Evolutionary conservation across 208 protist species (phyloP).

Genomic region (Crithidia expoeki): DNA sequence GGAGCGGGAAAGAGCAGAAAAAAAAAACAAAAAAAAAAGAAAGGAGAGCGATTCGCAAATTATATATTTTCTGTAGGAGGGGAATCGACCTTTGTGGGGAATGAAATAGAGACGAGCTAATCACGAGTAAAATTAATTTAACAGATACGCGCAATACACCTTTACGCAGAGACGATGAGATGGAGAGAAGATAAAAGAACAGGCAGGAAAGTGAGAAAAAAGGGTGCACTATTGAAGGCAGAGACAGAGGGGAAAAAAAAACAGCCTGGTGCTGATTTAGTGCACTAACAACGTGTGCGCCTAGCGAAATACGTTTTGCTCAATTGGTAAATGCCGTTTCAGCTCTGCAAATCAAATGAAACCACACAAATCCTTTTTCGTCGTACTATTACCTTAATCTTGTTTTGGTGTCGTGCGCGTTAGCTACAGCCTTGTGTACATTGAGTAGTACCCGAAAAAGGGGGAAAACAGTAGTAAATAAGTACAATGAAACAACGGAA

Average conservation of each 20-base stretch:
- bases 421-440: not conserved
- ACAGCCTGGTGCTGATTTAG: too few relatives aligned
- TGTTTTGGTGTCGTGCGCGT: not conserved
- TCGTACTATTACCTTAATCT: not conserved
- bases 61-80: too few relatives aligned
- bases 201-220: not conserved
- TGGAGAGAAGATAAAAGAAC: not conserved
- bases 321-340: too few relatives aligned
- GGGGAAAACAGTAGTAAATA: not conserved
- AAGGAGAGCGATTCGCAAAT: too few relatives aligned
- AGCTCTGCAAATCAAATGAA: too few relatives aligned
- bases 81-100: too few relatives aligned
- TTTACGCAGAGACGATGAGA: not conserved
- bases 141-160: not conserved
- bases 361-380: too few relatives aligned
- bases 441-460: not conserved
- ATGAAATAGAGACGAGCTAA: not conserved
- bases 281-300: too few relatives aligned
- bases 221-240: not conserved
- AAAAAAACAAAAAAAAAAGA: constrained; percentile 4
- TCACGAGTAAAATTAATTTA: not conserved
- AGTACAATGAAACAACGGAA: too few relatives aligned
- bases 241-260: not conserved
- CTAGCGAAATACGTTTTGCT: too few relatives aligned
- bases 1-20: not conserved